phyloP scores from a whole-genome alignment of 768 basidiomycete species.

The Gloeopeniophorella convolvens region DNA sequence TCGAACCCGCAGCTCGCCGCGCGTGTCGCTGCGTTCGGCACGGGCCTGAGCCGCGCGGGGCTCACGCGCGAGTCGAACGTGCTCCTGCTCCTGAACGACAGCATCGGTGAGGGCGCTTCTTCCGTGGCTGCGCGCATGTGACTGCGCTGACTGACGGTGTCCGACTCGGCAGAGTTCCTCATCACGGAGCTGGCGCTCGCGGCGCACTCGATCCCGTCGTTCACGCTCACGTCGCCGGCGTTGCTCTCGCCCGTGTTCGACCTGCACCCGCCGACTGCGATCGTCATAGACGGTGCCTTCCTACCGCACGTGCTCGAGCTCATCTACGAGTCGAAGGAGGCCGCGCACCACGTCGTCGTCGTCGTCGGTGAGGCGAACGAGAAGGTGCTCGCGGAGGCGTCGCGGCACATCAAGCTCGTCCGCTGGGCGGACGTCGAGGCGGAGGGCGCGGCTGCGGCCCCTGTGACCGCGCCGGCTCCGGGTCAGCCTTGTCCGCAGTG shows the following conservation, averaged over 20 bases:
- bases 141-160: constrained; percentile 5
- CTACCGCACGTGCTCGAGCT: constrained; percentile 66
- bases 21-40: constrained; percentile 65
- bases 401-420: constrained; percentile 48
- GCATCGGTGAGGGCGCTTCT: constrained; percentile 47
- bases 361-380: constrained; percentile 60
- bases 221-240: constrained; percentile 53
- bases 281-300: constrained; percentile 63
- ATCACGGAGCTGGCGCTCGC: constrained; percentile 76
- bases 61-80: constrained; percentile 59
- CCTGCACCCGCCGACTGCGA: constrained; percentile 59
- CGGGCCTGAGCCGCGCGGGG: constrained; percentile 55
- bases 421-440: constrained; percentile 68
- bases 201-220: constrained; percentile 58
- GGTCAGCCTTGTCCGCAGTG: constrained; percentile 37
- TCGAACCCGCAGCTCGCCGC: constrained; percentile 67
- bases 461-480: constrained; percentile 37
- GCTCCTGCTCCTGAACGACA: constrained; percentile 71
- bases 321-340: constrained; percentile 53
- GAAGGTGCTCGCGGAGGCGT: constrained; percentile 40
- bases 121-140: background rate
- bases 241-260: constrained; percentile 64
- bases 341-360: constrained; percentile 49
- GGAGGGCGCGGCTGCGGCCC: constrained; percentile 47
- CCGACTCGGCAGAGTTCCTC: constrained; percentile 52